These are phyloP conservation scores for Imleria badia DNA, from an alignment of 768 basidiomycete species.

Conservation along the genomic window DNA sequence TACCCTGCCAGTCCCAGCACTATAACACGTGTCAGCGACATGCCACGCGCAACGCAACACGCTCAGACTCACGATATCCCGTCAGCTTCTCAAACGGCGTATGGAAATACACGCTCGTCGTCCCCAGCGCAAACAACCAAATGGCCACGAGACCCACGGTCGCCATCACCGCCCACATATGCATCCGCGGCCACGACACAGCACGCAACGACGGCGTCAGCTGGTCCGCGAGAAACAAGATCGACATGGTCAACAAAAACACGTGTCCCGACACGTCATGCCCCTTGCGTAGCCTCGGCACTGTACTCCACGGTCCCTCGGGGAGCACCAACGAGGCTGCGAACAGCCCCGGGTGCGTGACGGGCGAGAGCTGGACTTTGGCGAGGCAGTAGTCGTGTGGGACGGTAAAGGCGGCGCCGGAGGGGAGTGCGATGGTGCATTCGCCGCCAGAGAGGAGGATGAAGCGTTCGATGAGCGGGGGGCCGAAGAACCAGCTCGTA, in stretches of 20 bases:
- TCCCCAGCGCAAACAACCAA: conserved; percentile 74
- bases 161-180: conserved; percentile 47
- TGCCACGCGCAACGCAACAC: neutral
- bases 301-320: conserved; percentile 41
- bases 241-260: conserved; percentile 81
- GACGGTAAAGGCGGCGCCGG: conserved; percentile 51
- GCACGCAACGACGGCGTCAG: conserved; percentile 53
- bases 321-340: conserved; percentile 38
- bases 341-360: conserved; percentile 67
- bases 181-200: conserved; percentile 41
- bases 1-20: conserved; percentile 41
- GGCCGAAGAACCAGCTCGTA: conserved; percentile 88
- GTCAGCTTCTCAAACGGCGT: conserved; percentile 83
- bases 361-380: conserved; percentile 49
- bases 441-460: conserved; percentile 68
- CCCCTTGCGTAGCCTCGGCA: conserved; percentile 70
- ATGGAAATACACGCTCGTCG: conserved; percentile 92
- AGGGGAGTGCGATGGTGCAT: conserved; percentile 66
- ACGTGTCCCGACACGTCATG: conserved; percentile 95
- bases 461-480: conserved; percentile 68
- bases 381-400: conserved; percentile 58
- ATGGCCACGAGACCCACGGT: conserved; percentile 51
- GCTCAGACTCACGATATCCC: conserved; percentile 66
- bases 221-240: conserved; percentile 78
- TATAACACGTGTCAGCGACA: conserved; percentile 17